Evolutionary conservation across 805 yeast genomes (phyloP).

Genomic region (Candida maesae): DNA sequence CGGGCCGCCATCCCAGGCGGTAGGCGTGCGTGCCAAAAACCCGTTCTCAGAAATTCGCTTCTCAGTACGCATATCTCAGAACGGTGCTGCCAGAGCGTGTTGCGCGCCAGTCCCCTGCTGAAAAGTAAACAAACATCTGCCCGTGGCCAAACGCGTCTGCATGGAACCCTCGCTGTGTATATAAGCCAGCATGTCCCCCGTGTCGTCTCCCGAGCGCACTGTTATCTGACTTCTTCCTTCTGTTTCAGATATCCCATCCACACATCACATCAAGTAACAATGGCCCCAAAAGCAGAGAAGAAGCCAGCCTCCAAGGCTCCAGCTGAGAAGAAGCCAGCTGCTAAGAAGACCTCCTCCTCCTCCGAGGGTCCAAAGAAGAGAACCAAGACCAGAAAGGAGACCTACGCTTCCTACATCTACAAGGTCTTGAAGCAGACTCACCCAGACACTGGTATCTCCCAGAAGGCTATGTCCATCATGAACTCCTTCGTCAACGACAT

Average conservation of each 20-base stretch:
- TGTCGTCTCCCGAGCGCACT: neutral
- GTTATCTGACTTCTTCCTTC: neutral
- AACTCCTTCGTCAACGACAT: conserved; percentile 98
- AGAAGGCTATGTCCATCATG: conserved; percentile 97
- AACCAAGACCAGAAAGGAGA: conserved; percentile 95
- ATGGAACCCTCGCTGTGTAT: neutral
- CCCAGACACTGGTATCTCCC: conserved; percentile 99
- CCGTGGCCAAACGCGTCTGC: neutral
- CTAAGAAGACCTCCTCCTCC: conserved; percentile 75
- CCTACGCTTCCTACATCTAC: conserved; percentile 97
- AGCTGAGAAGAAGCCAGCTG: conserved; percentile 94
- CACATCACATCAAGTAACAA: conserved; percentile 31
- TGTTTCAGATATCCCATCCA: conserved; percentile 5
- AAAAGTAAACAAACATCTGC: conserved; percentile 5
- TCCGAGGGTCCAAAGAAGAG: conserved; percentile 85
- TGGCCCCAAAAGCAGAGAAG: conserved; percentile 67
- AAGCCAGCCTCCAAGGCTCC: conserved; percentile 86
- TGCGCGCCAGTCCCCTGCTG: neutral
- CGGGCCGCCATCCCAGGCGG: neutral
- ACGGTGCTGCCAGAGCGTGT: conserved; percentile 2
- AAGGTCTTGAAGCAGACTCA: conserved; percentile 98
- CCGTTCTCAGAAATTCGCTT: conserved; percentile 1
- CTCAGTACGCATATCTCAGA: conserved; percentile 2
- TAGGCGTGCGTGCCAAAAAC: neutral
- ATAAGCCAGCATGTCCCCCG: conserved; percentile 1